Conservation (phyloP, 306 rosid species). For the Luffa acutangula region DNA sequence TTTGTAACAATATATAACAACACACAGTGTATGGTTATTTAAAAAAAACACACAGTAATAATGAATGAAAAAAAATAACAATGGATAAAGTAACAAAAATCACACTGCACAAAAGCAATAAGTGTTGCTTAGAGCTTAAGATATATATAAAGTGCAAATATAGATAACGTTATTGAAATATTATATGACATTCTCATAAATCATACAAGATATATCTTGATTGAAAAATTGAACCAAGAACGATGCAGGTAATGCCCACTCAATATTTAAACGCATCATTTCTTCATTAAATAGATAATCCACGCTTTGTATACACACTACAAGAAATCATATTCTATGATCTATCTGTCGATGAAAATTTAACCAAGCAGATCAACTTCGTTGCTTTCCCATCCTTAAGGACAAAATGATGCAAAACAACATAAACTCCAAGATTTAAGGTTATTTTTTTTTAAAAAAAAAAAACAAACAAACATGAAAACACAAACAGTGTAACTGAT, state of each 20-base stretch:
- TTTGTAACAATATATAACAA: no score
- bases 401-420: no score
- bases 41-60: no score
- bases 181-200: not conserved
- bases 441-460: no score
- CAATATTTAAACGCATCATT: not conserved
- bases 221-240: not conserved
- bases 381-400: no score
- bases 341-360: not conserved
- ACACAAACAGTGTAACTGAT: no score
- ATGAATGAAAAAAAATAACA: no score
- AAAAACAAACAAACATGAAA: no score
- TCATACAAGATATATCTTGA: not conserved
- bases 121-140: not conserved
- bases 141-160: not conserved
- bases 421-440: no score
- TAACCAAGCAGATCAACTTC: not conserved
- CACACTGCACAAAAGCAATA: conserved; percentile 38
- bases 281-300: not conserved
- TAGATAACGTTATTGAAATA: not conserved
- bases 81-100: no score
- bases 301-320: not conserved
- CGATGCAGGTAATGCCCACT: no score
- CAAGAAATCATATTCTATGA: not conserved
- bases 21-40: no score